Base-by-base conservation (phyloP, 768 basidiomycete genomes). In the Termitomyces sp. region DNA sequence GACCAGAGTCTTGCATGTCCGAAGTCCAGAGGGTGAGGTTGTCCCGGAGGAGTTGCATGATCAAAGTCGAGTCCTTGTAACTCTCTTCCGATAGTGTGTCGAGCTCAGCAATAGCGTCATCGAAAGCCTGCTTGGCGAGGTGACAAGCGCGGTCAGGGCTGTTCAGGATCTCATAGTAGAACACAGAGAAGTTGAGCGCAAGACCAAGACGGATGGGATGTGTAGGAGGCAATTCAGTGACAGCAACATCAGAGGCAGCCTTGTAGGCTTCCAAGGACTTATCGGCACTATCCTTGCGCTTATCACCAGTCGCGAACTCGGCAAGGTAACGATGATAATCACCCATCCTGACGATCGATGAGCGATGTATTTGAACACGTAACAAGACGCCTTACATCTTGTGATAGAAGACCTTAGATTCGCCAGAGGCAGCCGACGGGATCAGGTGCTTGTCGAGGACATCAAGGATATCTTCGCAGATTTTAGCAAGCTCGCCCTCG, bases 101-200 rank as follows among this genome's bases (percentile, higher is more conserved):
- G 68, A 98, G 92, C 78, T 98, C 95, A 64, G 95, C 94, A 71
- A 98, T 98, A 46, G 96, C 96, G 73, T 98, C 95, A 63, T 98
- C 95, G 74, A 98, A 98, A 8, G 96, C 95, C 76, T 97, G 94
- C 81, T 98, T 98, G 73, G 95, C 95, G 64, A 98, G 90, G 71
- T 95, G 92, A 81, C 95, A 97, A 52, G 96, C 96, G 74, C 94
- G 92, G 76, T 97, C 95, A 65, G 96, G 94, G 75, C 90, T 91
- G 86, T 97, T 97, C 74, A 97, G 87, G 72, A 98, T 97, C 77
- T 98, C 95, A 79, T 97, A 97, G 85, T 98, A 98, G 84, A 98
- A 98, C 50, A 98, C 95, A 54, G 94, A 97, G 86, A 98, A 98
- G 85, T 98, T 98, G 70, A 98, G 83, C 46, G 95, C 95, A 55